A percentile compares a stretch with the other conserved stretches of the same genome.
Conservation (phyloP, 768 basidiomycete species). For the Boletus pseudopeckii region DNA sequence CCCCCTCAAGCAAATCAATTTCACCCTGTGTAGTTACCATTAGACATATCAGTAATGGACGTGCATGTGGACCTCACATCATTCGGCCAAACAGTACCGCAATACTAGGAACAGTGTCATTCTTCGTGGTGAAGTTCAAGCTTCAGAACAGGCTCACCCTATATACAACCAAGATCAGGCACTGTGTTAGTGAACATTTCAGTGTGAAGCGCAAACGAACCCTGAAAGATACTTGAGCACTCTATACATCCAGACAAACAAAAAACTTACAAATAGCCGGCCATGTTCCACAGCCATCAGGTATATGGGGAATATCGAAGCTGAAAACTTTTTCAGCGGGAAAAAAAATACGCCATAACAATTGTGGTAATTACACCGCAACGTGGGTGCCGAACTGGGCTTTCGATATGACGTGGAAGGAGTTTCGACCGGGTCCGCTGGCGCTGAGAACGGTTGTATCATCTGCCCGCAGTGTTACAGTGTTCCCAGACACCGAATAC, state of each 20-base stretch:
- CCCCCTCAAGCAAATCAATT: constrained; percentile 34
- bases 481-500: constrained; percentile 49
- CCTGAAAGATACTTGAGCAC: constrained; percentile 14
- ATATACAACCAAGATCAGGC: background rate
- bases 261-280: constrained; percentile 33
- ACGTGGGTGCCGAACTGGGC: constrained; percentile 33
- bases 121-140: background rate
- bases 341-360: background rate
- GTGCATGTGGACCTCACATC: constrained; percentile 4
- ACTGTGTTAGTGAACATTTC: background rate
- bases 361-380: constrained; percentile 23
- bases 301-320: constrained; percentile 38
- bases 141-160: constrained; percentile 21
- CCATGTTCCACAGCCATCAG: constrained; percentile 39
- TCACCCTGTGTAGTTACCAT: constrained; percentile 20
- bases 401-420: constrained; percentile 35
- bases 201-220: constrained; percentile 13
- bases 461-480: constrained; percentile 33
- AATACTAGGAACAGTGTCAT: constrained; percentile 19
- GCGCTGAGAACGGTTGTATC: constrained; percentile 29
- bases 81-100: constrained; percentile 26
- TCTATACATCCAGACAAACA: background rate
- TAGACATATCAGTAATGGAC: background rate
- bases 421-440: constrained; percentile 33
- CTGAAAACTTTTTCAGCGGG: background rate